phyloP scores from a whole-genome alignment of 805 yeast species.

The Debaryomyces castellii region DNA sequence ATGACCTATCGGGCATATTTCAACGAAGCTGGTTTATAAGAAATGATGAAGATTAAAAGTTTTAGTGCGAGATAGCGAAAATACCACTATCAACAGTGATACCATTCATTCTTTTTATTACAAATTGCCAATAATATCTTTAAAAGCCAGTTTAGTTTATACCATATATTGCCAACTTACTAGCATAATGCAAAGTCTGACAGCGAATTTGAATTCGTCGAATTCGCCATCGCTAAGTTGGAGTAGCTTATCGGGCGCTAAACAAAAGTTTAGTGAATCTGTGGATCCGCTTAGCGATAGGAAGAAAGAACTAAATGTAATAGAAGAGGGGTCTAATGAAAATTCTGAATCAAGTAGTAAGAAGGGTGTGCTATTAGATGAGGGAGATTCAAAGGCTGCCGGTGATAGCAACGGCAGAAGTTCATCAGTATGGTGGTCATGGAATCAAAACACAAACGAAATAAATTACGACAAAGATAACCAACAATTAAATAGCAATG shows the following conservation, averaged over 20 bases:
- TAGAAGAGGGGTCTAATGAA: conserved; percentile 11
- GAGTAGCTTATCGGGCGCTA: neutral
- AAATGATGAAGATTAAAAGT: neutral
- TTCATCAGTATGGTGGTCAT: neutral
- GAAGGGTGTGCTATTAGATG: neutral
- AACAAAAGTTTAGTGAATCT: conserved; percentile 1
- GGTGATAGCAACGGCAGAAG: neutral
- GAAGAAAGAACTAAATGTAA: conserved; percentile 2
- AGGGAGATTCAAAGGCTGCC: neutral
- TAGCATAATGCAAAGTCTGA: neutral
- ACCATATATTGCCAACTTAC: neutral
- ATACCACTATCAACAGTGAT: neutral
- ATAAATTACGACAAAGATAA: neutral
- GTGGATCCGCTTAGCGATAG: neutral
- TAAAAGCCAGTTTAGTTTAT: neutral
- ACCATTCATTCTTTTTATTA: neutral
- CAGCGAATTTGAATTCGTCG: neutral
- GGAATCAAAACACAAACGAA: neutral
- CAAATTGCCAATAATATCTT: neutral
- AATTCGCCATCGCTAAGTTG: conserved; percentile 1
- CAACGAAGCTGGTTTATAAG: neutral
- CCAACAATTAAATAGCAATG: neutral
- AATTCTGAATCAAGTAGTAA: conserved; percentile 6
- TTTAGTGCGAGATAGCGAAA: conserved; percentile 1
- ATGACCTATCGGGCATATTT: conserved; percentile 7